Percentiles rank a stretch among this genome's conserved stretches.
Evolutionary conservation across 495 filamentous ascomycete genomes (phyloP).

Genomic region (Aspergillus nanangensis): DNA sequence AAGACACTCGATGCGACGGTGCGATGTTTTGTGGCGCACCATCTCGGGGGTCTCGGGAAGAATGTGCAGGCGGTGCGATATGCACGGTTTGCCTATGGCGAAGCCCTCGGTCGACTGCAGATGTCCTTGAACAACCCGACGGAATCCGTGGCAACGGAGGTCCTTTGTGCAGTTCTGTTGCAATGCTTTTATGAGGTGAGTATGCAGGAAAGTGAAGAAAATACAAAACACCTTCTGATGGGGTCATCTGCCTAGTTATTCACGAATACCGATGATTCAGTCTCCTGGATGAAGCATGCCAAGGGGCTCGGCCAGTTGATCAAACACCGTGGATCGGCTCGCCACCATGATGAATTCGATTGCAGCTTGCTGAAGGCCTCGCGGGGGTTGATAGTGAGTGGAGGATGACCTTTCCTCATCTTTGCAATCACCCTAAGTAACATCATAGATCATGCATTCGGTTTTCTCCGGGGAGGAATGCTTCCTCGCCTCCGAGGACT

Average conservation of each 20-base stretch:
- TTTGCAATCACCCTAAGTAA: neutral
- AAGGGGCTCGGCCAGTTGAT: slow-evolving; percentile 27
- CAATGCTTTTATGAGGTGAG: slow-evolving; percentile 34
- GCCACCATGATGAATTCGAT: slow-evolving; percentile 25
- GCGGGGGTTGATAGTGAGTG: slow-evolving; percentile 29
- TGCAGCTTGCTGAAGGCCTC: slow-evolving; percentile 24
- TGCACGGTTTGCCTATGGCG: slow-evolving; percentile 24
- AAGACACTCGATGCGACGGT: slow-evolving; percentile 26
- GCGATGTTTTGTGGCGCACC: slow-evolving; percentile 26
- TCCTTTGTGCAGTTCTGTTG: slow-evolving; percentile 30
- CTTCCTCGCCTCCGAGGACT: slow-evolving; percentile 24
- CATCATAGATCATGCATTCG: slow-evolving; percentile 29
- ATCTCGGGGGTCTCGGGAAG: slow-evolving; percentile 20
- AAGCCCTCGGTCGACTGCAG: slow-evolving; percentile 23
- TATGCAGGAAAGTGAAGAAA: neutral
- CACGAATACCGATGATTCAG: slow-evolving; percentile 23
- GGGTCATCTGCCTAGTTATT: slow-evolving; percentile 21
- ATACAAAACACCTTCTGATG: too few relatives aligned
- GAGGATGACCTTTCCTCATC: neutral
- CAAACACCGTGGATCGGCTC: slow-evolving; percentile 19
- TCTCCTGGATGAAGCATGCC: slow-evolving; percentile 37
- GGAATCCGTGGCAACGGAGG: slow-evolving; percentile 24
- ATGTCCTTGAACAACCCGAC: slow-evolving; percentile 17
- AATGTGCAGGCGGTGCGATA: slow-evolving; percentile 25
- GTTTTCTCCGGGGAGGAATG: slow-evolving; percentile 29